phyloP scores from a whole-genome alignment of 306 rosid species.

The Erythrophleum fordii region DNA sequence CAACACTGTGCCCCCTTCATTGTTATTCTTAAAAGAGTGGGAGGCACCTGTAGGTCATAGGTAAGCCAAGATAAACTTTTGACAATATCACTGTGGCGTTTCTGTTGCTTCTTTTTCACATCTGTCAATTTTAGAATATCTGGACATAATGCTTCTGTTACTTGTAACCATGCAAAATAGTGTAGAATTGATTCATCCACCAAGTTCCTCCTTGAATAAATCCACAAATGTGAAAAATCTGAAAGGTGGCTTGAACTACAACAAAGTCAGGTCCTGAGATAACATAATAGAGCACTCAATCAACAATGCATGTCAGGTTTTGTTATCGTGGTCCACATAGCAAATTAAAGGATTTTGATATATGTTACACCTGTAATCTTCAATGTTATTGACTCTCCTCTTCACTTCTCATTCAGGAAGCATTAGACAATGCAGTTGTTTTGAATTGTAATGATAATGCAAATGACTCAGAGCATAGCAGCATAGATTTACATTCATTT shows the following conservation, averaged over 20 bases:
- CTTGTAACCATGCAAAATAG: conserved; percentile 40
- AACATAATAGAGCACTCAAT: background rate
- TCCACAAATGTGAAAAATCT: conserved; percentile 35
- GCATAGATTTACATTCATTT: conserved; percentile 57
- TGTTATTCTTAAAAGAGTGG: conserved; percentile 26
- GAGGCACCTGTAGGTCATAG: conserved; percentile 20
- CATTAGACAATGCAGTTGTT: conserved; percentile 43
- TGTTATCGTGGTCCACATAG: background rate
- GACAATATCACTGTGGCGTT: background rate
- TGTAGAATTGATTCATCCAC: conserved; percentile 47
- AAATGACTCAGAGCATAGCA: conserved; percentile 49
- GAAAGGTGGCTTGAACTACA: conserved; percentile 15
- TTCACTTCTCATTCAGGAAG: conserved; percentile 49
- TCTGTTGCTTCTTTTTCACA: background rate
- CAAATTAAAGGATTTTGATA: background rate
- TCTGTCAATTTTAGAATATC: conserved; percentile 11
- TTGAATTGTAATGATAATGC: conserved; percentile 55
- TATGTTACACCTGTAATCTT: conserved; percentile 7
- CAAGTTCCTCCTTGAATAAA: conserved; percentile 44
- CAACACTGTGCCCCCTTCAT: conserved; percentile 14
- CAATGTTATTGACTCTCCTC: conserved; percentile 23
- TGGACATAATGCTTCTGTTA: conserved; percentile 20
- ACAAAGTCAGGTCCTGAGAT: background rate
- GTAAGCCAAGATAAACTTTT: conserved; percentile 23
- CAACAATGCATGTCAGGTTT: conserved; percentile 1